phyloP scores from a whole-genome alignment of 495 filamentous ascomycete genomes.

The Extremus antarcticus region DNA sequence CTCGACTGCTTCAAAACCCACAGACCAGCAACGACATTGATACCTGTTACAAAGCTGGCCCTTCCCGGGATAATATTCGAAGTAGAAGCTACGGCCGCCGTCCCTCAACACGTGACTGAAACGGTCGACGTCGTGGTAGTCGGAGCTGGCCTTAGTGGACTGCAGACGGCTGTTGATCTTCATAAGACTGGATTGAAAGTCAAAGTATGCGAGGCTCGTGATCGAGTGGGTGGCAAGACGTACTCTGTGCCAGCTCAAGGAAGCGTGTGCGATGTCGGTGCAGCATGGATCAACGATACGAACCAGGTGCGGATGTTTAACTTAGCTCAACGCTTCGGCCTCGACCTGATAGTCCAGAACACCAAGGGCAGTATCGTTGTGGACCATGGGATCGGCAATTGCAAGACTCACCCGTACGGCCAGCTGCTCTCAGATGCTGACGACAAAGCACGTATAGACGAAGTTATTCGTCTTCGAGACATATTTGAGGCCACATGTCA shows the following conservation, averaged over 20 bases:
- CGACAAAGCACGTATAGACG: conserved; percentile 5
- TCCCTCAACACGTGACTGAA: conserved; percentile 10
- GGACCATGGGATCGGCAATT: conserved; percentile 7
- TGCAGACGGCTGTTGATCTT: conserved; percentile 36
- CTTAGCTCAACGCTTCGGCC: conserved; percentile 28
- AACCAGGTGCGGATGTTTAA: conserved; percentile 35
- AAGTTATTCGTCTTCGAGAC: conserved; percentile 8
- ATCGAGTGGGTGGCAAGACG: conserved; percentile 44
- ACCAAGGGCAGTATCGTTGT: conserved; percentile 25
- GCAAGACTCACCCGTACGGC: conserved; percentile 12
- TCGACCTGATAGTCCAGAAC: conserved; percentile 38
- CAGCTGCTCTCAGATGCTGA: conserved; percentile 5
- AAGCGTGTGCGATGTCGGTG: conserved; percentile 37
- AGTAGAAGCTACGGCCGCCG: conserved; percentile 30
- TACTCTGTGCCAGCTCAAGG: conserved; percentile 22
- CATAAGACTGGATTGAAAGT: conserved; percentile 33
- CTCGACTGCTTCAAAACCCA: conserved; percentile 26
- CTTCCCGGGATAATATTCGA: conserved; percentile 28
- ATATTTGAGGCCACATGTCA: conserved; percentile 14
- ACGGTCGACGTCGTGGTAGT: conserved; percentile 37
- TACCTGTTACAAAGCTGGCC: conserved; percentile 29
- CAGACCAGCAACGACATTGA: conserved; percentile 26
- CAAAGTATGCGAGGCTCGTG: conserved; percentile 39
- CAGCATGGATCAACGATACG: conserved; percentile 44
- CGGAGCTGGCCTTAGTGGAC: conserved; percentile 42